These are phyloP conservation scores for Tricholoma hemisulphureum DNA, from an alignment of 768 basidiomycete species.

Conservation along the genomic window DNA sequence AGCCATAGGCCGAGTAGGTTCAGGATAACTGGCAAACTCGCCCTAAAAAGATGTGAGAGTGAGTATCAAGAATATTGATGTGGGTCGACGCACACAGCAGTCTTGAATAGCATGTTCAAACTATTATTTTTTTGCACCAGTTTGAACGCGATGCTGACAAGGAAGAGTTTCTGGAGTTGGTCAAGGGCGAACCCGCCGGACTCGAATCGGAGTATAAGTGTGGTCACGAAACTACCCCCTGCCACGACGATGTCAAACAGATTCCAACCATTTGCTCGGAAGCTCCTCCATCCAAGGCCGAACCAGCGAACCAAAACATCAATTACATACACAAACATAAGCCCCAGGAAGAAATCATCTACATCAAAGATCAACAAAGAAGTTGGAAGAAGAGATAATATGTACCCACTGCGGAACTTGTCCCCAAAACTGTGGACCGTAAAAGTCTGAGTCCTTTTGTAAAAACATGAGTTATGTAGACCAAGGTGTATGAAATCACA, in stretches of 20 bases:
- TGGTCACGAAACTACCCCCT: slow-evolving; percentile 80
- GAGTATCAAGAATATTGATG: background rate
- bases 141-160: slow-evolving; percentile 92
- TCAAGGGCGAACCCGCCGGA: slow-evolving; percentile 49
- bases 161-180: slow-evolving; percentile 85
- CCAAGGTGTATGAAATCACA: too few relatives aligned
- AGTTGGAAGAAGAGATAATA: background rate
- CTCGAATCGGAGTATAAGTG: slow-evolving; percentile 63
- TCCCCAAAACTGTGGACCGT: slow-evolving; percentile 49
- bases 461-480: slow-evolving; percentile 6
- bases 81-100: slow-evolving; percentile 71
- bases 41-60: slow-evolving; percentile 40
- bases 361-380: slow-evolving; percentile 6
- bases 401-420: slow-evolving; percentile 54
- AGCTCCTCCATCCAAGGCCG: slow-evolving; percentile 83
- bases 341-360: slow-evolving; percentile 76
- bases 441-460: slow-evolving; percentile 76
- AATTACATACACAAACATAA: slow-evolving; percentile 70
- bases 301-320: slow-evolving; percentile 78
- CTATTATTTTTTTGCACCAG: slow-evolving; percentile 85
- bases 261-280: slow-evolving; percentile 92
- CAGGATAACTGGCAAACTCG: slow-evolving; percentile 82
- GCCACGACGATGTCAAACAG: slow-evolving; percentile 84
- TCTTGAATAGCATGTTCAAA: slow-evolving; percentile 95
- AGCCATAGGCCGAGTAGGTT: slow-evolving; percentile 88